Evolutionary conservation across 139 green algal species (phyloP).

Genomic region (Coelastrella sp.): DNA sequence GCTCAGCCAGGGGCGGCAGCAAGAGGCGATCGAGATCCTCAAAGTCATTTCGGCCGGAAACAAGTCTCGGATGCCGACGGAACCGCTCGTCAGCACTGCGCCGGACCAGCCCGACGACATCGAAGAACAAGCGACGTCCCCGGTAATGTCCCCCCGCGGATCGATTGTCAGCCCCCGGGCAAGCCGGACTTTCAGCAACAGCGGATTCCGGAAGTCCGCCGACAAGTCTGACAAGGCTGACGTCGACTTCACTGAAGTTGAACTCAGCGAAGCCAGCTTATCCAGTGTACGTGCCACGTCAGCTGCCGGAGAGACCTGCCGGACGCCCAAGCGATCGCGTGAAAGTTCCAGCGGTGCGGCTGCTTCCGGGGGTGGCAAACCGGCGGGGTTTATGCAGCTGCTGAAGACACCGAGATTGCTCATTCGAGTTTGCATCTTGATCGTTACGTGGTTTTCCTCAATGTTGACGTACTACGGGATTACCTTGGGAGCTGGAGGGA

Average conservation of each 20-base stretch:
- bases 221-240: neutral
- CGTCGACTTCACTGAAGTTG: neutral
- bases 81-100: no score
- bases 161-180: no score
- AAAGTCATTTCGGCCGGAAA: neutral
- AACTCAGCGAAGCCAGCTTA: neutral
- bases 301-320: neutral
- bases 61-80: neutral
- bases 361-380: neutral
- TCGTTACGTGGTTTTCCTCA: neutral
- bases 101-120: no score
- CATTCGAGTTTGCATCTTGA: neutral
- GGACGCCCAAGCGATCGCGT: neutral
- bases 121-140: no score
- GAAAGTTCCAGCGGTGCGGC: neutral
- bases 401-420: neutral
- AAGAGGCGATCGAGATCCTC: constrained; percentile 51
- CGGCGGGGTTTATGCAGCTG: neutral
- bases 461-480: constrained; percentile 20
- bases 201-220: no score
- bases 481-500: neutral
- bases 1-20: constrained; percentile 67
- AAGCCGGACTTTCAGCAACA: no score
- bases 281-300: neutral
- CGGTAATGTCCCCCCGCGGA: no score